phyloP scores from a whole-genome alignment of 2,329 filamentous ascomycete species.

The Geoglossum cookeanum region DNA sequence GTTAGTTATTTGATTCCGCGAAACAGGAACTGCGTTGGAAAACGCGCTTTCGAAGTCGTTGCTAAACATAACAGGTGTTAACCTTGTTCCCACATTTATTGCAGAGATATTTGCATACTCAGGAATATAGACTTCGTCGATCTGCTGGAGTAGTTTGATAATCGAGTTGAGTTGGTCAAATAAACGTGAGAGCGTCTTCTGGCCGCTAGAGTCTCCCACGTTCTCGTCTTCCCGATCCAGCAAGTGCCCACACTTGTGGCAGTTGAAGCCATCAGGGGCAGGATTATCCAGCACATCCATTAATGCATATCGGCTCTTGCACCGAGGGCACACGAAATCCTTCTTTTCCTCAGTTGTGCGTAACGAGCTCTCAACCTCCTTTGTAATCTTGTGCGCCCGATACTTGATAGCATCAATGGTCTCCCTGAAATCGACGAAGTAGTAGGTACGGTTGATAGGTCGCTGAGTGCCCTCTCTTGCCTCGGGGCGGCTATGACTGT shows the following conservation, averaged over 20 bases:
- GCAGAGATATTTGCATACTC: conserved; percentile 17
- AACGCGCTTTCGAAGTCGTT: conserved; percentile 45
- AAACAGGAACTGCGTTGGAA: conserved; percentile 40
- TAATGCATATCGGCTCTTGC: conserved; percentile 70
- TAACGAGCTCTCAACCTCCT: conserved; percentile 68
- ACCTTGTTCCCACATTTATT: background rate
- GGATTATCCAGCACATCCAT: conserved; percentile 72
- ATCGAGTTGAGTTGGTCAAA: conserved; percentile 68
- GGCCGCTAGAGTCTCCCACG: conserved; percentile 21
- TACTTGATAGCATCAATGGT: conserved; percentile 95
- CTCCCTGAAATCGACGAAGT: conserved; percentile 88
- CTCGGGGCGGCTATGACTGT: conserved; percentile 53
- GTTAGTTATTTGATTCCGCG: conserved; percentile 44
- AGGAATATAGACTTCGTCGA: conserved; percentile 56
- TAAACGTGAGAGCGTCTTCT: conserved; percentile 50
- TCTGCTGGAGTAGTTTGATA: conserved; percentile 53
- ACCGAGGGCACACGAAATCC: conserved; percentile 70
- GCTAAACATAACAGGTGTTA: conserved; percentile 6
- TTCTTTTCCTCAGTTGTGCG: conserved; percentile 72
- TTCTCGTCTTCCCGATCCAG: conserved; percentile 48
- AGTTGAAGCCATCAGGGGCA: conserved; percentile 56
- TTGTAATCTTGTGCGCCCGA: conserved; percentile 72
- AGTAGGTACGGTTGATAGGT: conserved; percentile 76
- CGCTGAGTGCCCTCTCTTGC: conserved; percentile 63
- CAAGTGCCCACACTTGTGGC: conserved; percentile 52